Evolutionary conservation across 1,284 basidiomycete genomes (phyloP).

Genomic region (Irpex lacteus): DNA sequence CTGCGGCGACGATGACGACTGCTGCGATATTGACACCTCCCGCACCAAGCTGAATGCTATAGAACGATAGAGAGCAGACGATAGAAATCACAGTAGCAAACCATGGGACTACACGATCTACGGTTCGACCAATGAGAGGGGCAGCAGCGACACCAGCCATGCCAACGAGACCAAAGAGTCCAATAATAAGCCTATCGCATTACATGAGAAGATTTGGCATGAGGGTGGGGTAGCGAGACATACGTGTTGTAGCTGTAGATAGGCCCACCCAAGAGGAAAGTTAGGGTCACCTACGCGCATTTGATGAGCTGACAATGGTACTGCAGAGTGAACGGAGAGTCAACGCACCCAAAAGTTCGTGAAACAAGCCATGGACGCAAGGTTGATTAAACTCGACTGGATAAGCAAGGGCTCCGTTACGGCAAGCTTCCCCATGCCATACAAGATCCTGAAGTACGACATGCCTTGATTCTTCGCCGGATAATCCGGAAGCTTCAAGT

Average conservation of each 20-base stretch:
- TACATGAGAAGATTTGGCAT: too few species aligned
- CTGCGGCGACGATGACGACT: conserved; percentile 38
- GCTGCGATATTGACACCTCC: conserved; percentile 40
- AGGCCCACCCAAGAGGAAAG: conserved; percentile 43
- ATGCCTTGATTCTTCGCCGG: conserved; percentile 42
- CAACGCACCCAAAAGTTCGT: conserved; percentile 40
- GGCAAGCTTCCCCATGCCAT: conserved; percentile 44
- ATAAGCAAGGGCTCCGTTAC: conserved; percentile 50
- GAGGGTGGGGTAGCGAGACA: conserved; percentile 1
- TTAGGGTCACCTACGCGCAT: conserved; percentile 29
- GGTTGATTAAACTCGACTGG: conserved; percentile 41
- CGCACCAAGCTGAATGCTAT: conserved; percentile 39
- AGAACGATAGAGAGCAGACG: conserved; percentile 26
- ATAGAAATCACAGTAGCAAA: conserved; percentile 38
- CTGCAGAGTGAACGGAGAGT: neutral
- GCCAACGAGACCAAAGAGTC: conserved; percentile 53
- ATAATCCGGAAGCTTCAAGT: conserved; percentile 47
- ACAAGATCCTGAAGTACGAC: conserved; percentile 43
- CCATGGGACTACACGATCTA: conserved; percentile 49
- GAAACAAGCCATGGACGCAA: conserved; percentile 38
- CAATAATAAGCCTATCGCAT: conserved; percentile 36
- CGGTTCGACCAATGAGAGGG: conserved; percentile 42
- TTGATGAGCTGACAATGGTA: too few species aligned
- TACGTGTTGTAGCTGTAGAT: conserved; percentile 41
- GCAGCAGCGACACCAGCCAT: conserved; percentile 39